These are phyloP conservation scores for Fusarium brevicatenulatum DNA, from an alignment of 2,329 filamentous ascomycete genomes.

Conservation along the genomic window DNA sequence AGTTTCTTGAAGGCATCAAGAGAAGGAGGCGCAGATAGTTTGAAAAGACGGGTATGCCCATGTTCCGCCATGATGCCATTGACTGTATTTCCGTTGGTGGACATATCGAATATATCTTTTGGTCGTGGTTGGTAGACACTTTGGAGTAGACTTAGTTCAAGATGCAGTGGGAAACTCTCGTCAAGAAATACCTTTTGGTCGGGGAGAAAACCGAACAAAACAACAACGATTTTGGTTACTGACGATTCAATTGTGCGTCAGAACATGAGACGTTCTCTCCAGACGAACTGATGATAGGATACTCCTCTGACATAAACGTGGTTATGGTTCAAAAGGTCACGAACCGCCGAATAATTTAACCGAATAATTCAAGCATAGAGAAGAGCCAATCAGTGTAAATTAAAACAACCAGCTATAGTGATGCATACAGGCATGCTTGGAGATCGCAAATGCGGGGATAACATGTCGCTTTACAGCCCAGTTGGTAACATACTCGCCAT, in stretches of 20 bases:
- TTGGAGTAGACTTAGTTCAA: background rate
- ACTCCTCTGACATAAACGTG: too few relatives aligned
- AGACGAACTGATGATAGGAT: background rate
- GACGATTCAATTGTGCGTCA: background rate
- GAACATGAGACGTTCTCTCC: too few relatives aligned
- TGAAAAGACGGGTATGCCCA: conserved; percentile 37
- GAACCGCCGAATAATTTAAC: conserved; percentile 13
- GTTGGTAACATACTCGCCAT: background rate
- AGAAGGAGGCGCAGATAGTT: conserved; percentile 46
- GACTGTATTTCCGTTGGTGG: background rate
- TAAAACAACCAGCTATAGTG: background rate
- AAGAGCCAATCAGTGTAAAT: background rate
- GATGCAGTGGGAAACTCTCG: background rate
- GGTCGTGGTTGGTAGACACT: background rate
- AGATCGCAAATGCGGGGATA: background rate
- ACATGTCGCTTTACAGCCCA: background rate
- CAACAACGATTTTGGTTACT: too few relatives aligned
- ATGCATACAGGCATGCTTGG: too few relatives aligned
- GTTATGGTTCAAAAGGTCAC: background rate
- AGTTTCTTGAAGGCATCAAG: conserved; percentile 57
- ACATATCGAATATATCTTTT: background rate
- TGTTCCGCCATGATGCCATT: conserved; percentile 7
- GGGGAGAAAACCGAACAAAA: conserved; percentile 5
- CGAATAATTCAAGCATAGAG: background rate
- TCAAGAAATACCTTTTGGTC: conserved; percentile 3